Conservation (phyloP, 257 asterid species). For the Capsicum chinense region DNA sequence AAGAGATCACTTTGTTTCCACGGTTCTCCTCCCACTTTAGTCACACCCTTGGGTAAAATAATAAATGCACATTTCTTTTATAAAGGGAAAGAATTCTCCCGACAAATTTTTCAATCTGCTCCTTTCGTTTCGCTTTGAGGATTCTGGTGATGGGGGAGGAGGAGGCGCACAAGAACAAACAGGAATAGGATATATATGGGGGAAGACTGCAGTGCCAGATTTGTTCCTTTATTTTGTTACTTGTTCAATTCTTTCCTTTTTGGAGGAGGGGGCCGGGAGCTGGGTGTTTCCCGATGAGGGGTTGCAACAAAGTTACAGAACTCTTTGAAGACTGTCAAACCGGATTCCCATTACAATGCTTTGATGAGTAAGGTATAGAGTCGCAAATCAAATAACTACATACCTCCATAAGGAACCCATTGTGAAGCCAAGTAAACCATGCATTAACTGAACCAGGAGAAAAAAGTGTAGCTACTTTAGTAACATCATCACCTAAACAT, state of each 20-base stretch:
- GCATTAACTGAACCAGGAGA: conserved; percentile 68
- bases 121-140: neutral
- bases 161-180: neutral
- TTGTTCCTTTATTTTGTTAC: conserved; percentile 2
- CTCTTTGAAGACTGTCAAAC: neutral
- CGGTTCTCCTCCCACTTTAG: too few relatives aligned
- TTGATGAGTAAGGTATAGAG: neutral
- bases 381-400: conserved; percentile 6
- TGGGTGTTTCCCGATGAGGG: neutral
- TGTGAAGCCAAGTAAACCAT: conserved; percentile 83
- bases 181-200: neutral
- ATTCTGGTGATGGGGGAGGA: neutral
- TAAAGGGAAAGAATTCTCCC: neutral
- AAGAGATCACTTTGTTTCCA: too few relatives aligned
- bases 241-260: neutral
- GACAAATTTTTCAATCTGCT: neutral
- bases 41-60: neutral
- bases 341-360: neutral
- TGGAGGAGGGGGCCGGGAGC: neutral
- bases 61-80: neutral
- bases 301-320: neutral
- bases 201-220: neutral
- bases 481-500: neutral
- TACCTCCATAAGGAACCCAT: conserved; percentile 98
- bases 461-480: neutral